Percentiles rank a stretch among this genome's conserved stretches.
Conservation (phyloP, 208 protist genomes). For the Lotmaria passim region DNA sequence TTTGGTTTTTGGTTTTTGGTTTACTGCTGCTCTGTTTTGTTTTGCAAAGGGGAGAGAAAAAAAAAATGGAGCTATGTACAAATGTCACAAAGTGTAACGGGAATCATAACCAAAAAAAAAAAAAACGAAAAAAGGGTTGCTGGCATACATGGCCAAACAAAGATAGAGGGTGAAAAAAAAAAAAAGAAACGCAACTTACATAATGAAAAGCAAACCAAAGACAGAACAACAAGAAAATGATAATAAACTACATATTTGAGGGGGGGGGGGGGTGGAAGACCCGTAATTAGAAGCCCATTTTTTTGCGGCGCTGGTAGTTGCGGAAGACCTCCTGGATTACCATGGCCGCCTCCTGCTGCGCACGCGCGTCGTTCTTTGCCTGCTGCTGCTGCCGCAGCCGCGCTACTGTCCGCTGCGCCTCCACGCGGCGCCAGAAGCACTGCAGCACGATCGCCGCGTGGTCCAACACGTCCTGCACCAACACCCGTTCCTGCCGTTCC, state of each 20-base stretch:
- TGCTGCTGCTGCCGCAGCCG: conserved; percentile 27
- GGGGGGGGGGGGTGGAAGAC: background rate
- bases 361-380: conserved; percentile 24
- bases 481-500: conserved; percentile 38
- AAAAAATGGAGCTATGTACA: background rate
- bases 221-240: background rate
- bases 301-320: conserved; percentile 31
- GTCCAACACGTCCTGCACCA: conserved; percentile 66
- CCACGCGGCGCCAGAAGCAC: conserved; percentile 72
- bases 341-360: conserved; percentile 61
- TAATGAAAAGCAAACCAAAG: background rate
- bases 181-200: background rate
- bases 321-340: conserved; percentile 76
- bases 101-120: background rate
- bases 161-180: background rate
- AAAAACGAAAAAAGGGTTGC: background rate
- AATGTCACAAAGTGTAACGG: background rate
- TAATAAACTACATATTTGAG: background rate
- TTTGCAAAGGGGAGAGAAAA: background rate
- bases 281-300: background rate
- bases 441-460: conserved; percentile 70
- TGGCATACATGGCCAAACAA: background rate
- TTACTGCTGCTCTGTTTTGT: background rate
- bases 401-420: conserved; percentile 31
- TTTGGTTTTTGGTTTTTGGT: background rate